Evolutionary conservation across 805 yeast genomes (phyloP).

Genomic region (Yamadazyma endophytica): DNA sequence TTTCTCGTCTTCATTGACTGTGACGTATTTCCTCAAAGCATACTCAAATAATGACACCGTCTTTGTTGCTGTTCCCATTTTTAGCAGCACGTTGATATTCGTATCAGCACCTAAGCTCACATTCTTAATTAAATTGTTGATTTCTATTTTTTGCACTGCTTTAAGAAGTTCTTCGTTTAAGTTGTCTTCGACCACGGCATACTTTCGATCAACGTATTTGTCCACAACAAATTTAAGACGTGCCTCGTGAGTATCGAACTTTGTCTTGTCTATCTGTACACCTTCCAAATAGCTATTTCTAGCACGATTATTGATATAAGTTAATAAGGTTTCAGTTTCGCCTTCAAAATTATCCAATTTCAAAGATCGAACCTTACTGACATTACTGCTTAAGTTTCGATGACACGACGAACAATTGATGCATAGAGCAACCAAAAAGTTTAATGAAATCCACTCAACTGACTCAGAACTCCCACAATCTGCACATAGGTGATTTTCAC

Average conservation of each 20-base stretch:
- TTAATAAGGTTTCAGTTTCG: constrained; percentile 56
- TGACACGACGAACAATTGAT: constrained; percentile 88
- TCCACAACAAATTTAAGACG: constrained; percentile 57
- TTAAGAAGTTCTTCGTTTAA: constrained; percentile 41
- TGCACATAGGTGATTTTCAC: constrained; percentile 65
- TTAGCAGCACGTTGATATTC: constrained; percentile 35
- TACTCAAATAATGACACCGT: constrained; percentile 38
- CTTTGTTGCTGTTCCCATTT: constrained; percentile 15
- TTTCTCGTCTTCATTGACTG: constrained; percentile 16
- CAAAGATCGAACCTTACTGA: constrained; percentile 73
- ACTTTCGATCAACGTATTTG: constrained; percentile 61
- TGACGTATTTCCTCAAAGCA: constrained; percentile 47
- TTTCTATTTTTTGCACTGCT: constrained; percentile 49
- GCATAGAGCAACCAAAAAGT: constrained; percentile 68
- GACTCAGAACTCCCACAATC: constrained; percentile 67
- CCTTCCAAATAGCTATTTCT: constrained; percentile 64
- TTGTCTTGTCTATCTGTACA: constrained; percentile 6
- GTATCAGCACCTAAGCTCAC: constrained; percentile 48
- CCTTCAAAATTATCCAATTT: constrained; percentile 65
- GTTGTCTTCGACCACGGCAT: constrained; percentile 20
- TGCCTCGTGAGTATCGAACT: constrained; percentile 32
- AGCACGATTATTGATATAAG: constrained; percentile 46
- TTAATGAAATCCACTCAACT: constrained; percentile 88
- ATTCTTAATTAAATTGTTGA: constrained; percentile 38
- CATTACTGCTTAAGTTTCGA: constrained; percentile 77